Evolutionary conservation across 768 basidiomycete species (phyloP), one percentile per base, ranked within the genome.

Genomic region (Tephrocybe sp.): DNA sequence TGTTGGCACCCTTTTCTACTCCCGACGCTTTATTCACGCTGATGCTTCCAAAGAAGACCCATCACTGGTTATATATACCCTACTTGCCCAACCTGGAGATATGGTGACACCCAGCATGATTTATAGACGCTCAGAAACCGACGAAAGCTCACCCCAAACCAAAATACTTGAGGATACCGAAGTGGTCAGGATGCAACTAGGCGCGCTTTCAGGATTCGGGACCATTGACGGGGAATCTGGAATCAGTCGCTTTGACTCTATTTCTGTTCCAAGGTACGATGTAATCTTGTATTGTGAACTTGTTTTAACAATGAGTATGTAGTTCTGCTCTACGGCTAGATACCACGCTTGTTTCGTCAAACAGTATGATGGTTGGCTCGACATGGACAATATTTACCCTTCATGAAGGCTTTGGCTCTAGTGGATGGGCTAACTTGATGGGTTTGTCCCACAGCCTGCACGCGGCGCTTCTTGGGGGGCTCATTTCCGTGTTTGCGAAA

Each of bases 381-480:
- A 45, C 54, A 17, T 73, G 70, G 71, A 65, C 67, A 18, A 60
- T 73, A 17, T 68, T 71, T 45, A 60, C 63, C 4, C 55, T 71
- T 21, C 61, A 62, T 41, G 66, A 73, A 48, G 70, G 68, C 8
- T 66, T 67, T 45, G 62, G 55, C 12, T 24, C 42, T 68, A 71
- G 32, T 57, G 34, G 25, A 8, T 44, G 41, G 56, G 47, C 58
- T 63, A 39, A 73, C 68, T 20, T 62, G 9, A 3, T 4, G 41
- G 42, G 52, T 9, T 63, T 62, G 53, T 60, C 68, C 17, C 36
- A 57, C 14, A 48, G 61, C 25, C 62, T 66, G 20, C 56, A 72
- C 17, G 55, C 65, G 15, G 33, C 49, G 21, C 40, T 55, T 17
- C 5, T 39, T 4, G 21, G 30, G n/a, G 37, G 46, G 14, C 30